Conservation (phyloP, 108 stramenopile species). For the Bacterosira constricta region DNA sequence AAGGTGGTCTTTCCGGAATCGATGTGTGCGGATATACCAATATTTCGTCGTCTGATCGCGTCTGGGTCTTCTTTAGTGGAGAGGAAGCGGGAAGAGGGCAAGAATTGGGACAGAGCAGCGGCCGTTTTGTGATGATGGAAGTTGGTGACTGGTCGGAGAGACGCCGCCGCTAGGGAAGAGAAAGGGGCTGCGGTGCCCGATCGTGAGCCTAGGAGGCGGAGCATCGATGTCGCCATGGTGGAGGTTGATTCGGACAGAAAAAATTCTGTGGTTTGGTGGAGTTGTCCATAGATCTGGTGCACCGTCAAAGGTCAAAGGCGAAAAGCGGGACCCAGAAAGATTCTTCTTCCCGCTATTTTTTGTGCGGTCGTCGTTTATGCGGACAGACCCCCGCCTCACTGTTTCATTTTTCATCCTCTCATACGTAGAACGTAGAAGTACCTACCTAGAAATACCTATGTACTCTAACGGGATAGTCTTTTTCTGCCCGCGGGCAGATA, state of each 20-base stretch:
- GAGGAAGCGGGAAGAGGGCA: neutral
- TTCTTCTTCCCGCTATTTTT: neutral
- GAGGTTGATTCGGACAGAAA: neutral
- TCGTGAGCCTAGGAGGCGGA: conserved; percentile 23
- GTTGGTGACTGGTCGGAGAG: neutral
- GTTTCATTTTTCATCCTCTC: too few species aligned
- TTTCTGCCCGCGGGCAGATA: too few species aligned
- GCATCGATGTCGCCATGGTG: conserved; percentile 19
- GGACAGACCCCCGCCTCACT: too few species aligned
- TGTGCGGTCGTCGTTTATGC: neutral
- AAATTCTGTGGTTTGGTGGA: too few species aligned
- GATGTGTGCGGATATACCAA: conserved; percentile 99
- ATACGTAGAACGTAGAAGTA: too few species aligned
- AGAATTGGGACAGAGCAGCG: neutral
- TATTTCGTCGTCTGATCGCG: conserved; percentile 86
- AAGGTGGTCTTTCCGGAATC: conserved; percentile 99
- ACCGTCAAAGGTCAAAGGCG: neutral
- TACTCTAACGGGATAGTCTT: too few species aligned
- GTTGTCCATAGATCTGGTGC: too few species aligned
- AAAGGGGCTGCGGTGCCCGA: neutral
- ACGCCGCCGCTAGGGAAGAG: neutral
- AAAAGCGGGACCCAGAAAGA: too few species aligned
- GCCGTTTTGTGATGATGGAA: neutral
- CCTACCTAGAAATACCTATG: too few species aligned
- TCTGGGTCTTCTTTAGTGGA: neutral